Conservation (phyloP, 2,329 filamentous ascomycete genomes). For the Sarocladiaceae sp. region DNA sequence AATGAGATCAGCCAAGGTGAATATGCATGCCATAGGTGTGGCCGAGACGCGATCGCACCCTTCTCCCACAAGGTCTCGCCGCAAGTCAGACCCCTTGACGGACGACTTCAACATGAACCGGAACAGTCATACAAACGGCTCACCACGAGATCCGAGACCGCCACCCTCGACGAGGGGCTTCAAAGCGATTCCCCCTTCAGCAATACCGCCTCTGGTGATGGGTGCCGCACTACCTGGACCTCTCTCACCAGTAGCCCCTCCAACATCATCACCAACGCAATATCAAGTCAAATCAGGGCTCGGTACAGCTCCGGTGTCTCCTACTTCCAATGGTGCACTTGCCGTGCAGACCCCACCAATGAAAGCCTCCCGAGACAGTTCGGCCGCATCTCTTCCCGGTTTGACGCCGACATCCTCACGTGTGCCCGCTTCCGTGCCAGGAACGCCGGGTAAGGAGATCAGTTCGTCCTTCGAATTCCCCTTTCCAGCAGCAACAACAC, state of each 20-base stretch:
- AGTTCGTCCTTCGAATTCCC: neutral
- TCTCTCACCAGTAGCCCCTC: neutral
- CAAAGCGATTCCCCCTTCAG: constrained; percentile 17
- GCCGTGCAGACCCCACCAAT: constrained; percentile 14
- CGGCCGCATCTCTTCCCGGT: constrained; percentile 18
- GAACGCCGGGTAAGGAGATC: neutral
- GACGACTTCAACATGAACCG: constrained; percentile 8
- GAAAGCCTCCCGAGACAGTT: constrained; percentile 10
- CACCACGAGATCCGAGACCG: constrained; percentile 20
- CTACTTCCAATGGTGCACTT: neutral
- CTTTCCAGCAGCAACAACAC: neutral
- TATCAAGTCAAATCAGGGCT: neutral
- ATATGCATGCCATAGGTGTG: neutral
- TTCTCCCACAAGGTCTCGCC: constrained; percentile 17
- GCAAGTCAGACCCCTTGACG: constrained; percentile 25
- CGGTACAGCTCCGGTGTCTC: neutral
- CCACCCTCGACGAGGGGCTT: constrained; percentile 27
- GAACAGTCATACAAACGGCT: neutral
- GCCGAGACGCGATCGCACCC: neutral
- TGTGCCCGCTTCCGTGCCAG: constrained; percentile 14
- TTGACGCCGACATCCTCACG: constrained; percentile 14
- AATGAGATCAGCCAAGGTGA: constrained; percentile 24
- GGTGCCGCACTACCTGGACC: neutral
- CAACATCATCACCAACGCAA: neutral
- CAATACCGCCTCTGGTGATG: neutral